Conservation (phyloP, 768 basidiomycete species). For the Tulasnella sp. region DNA sequence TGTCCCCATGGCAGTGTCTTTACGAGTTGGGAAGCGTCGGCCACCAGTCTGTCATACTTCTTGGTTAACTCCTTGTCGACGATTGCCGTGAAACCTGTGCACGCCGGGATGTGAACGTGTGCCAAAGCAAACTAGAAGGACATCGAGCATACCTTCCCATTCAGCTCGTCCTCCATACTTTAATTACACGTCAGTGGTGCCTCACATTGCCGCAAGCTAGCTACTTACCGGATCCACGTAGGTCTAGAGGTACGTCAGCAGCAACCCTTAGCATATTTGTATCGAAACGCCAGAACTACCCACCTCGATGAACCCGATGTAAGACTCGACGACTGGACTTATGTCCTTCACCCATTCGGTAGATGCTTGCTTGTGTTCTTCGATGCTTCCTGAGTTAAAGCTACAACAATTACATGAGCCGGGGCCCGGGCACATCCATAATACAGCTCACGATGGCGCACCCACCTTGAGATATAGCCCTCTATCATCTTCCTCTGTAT, state of each 20-base stretch:
- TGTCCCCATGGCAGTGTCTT: constrained; percentile 81
- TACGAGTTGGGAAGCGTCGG: constrained; percentile 72
- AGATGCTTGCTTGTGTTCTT: constrained; percentile 74
- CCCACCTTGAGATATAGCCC: constrained; percentile 73
- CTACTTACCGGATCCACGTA: constrained; percentile 64
- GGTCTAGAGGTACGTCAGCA: constrained; percentile 40
- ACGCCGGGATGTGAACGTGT: not conserved
- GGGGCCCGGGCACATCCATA: not conserved
- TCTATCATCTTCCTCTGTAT: constrained; percentile 71
- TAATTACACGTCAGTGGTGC: not conserved
- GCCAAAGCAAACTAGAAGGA: not conserved
- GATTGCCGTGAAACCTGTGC: constrained; percentile 75
- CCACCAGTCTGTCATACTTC: constrained; percentile 74
- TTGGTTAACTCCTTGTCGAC: constrained; percentile 80
- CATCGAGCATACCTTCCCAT: constrained; percentile 65
- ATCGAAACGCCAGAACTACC: not conserved
- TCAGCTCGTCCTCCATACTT: constrained; percentile 80
- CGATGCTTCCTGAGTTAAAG: constrained; percentile 73
- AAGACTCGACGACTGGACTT: constrained; percentile 82
- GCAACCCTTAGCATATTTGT: not conserved
- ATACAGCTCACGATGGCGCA: not conserved
- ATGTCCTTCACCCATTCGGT: constrained; percentile 81
- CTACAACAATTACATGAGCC: constrained; percentile 40
- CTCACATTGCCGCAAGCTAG: not conserved
- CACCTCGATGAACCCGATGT: constrained; percentile 74